Evolutionary conservation across 768 basidiomycete species (phyloP).

Genomic region (Suillus luteus): DNA sequence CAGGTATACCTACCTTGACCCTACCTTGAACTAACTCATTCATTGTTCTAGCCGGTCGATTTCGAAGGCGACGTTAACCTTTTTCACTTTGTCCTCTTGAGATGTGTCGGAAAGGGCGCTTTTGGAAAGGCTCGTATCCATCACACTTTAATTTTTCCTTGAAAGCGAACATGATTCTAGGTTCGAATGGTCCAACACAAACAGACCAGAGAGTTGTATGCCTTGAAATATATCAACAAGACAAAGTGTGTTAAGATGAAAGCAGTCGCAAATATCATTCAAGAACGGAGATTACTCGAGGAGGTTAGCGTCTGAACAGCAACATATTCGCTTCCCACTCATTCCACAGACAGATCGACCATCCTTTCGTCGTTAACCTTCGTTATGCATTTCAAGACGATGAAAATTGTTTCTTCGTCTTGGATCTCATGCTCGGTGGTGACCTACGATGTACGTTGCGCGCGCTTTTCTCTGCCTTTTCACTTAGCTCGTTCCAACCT

Average conservation of each 20-base stretch:
- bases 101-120: conserved; percentile 98
- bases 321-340: background rate
- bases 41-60: conserved; percentile 73
- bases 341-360: conserved; percentile 69
- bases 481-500: conserved; percentile 3
- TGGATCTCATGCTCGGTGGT: conserved; percentile 96
- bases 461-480: background rate
- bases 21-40: conserved; percentile 8
- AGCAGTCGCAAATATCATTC: conserved; percentile 95
- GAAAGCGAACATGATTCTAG: conserved; percentile 44
- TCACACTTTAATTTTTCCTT: conserved; percentile 2
- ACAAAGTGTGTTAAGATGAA: conserved; percentile 98
- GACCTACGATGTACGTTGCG: conserved; percentile 83
- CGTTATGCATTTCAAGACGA: conserved; percentile 98
- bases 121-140: conserved; percentile 83
- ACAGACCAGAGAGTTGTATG: conserved; percentile 94
- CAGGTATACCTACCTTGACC: conserved; percentile 47
- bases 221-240: conserved; percentile 99
- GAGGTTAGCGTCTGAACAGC: conserved; percentile 57
- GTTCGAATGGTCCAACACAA: conserved; percentile 99
- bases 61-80: conserved; percentile 95
- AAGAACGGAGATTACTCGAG: conserved; percentile 92
- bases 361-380: conserved; percentile 92
- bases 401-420: conserved; percentile 97
- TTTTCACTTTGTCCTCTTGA: conserved; percentile 92